Conservation (phyloP, 441 rosid species). For the Isatis lusitanica region DNA sequence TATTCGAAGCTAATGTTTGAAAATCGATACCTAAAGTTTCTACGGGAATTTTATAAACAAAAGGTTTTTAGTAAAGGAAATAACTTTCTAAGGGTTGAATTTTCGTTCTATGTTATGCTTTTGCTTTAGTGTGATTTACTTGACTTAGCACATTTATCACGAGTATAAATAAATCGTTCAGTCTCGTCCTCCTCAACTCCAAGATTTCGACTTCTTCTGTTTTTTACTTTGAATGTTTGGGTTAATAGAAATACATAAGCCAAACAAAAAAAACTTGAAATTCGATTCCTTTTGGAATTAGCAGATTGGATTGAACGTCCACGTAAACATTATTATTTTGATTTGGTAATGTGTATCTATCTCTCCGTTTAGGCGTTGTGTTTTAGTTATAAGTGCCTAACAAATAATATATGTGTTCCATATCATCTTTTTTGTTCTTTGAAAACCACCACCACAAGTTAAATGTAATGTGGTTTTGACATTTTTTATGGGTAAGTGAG, state of each 20-base stretch:
- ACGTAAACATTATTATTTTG: neutral
- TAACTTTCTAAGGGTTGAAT: neutral
- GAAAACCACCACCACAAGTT: too few relatives aligned
- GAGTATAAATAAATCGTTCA: too few relatives aligned
- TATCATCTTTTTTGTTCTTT: too few relatives aligned
- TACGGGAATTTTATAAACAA: neutral
- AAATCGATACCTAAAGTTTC: neutral
- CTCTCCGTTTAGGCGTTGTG: neutral
- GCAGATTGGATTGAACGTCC: neutral
- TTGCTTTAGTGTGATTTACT: conserved; percentile 10
- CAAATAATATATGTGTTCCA: neutral
- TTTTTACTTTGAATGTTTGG: too few relatives aligned
- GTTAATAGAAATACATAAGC: too few relatives aligned
- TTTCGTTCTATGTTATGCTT: neutral
- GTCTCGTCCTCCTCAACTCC: too few relatives aligned
- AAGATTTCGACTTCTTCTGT: too few relatives aligned
- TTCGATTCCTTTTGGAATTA: too few relatives aligned
- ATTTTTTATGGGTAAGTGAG: neutral
- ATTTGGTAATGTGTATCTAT: neutral
- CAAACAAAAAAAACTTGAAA: too few relatives aligned
- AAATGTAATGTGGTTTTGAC: neutral
- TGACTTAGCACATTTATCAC: neutral
- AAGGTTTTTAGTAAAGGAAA: neutral
- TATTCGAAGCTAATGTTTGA: neutral
- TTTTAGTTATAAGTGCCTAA: neutral